Evolutionary conservation across 2,329 filamentous ascomycete genomes (phyloP), one percentile per base, ranked within the genome.

Genomic region (Ambrosiella xylebori): DNA sequence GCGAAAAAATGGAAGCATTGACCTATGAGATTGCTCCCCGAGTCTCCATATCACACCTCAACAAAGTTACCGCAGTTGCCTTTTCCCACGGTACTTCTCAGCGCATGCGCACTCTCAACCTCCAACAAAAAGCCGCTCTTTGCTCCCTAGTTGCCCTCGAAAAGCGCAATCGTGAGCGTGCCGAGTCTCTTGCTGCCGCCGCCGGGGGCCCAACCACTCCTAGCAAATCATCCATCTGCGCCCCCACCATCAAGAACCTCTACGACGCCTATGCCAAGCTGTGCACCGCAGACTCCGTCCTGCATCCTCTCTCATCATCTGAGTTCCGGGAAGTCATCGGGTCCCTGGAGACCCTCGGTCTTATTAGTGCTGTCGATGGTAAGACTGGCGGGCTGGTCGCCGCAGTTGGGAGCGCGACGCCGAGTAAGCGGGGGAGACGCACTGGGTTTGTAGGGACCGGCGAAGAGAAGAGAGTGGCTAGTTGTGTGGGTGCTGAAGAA

Each of bases 101-200:
- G 64, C 81, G 93, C 59, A 80, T 98, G 12, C 85, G 86, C 68
- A 82, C 84, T 3, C 79, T 98, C 59, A 98, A 97, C 67, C 77
- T 98, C 1, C 94, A 98, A 67, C 93, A 98, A 69, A 97, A 95
- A 69, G 93, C 91, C 3, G 89, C 91, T 0, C 76, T 98, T 8
- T 98, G 93, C 71, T 82, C 91, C 0, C 76, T 98, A 12, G 78
- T 91, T 44, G 88, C 88, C 1, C 80, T 93, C n/a, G 90, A 96
- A 68, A 87, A 85, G 64, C 82, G 81, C 62, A 84, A 80, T 63
- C 76, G 80, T 54, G 72, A 72, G 8, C 54, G 54, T 35, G 36
- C 45, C 40, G 58, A 47, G 8, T 11, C 50, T 5, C 41, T n/a
- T 7, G 7, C 65, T 60, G 57, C 71, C 59, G 79, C 71, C 41